These are phyloP conservation scores for Warburgia ugandensis DNA, from an alignment of 164 flowering plant species.

Conservation along the genomic window DNA sequence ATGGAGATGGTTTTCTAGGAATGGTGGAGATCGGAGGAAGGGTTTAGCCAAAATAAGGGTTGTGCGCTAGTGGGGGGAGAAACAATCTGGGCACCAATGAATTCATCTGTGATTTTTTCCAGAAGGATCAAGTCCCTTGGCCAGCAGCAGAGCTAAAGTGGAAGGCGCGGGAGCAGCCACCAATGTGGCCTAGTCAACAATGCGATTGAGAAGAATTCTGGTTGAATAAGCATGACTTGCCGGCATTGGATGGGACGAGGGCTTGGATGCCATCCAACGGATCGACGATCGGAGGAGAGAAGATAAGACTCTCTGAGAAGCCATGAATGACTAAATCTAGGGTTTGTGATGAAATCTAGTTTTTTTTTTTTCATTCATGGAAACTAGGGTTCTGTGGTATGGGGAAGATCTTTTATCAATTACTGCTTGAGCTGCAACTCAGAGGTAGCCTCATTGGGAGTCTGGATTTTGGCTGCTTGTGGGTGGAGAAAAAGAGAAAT, in stretches of 20 bases:
- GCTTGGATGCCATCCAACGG: constrained; percentile 12
- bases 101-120: constrained; percentile 86
- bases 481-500: too few species aligned
- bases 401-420: too few species aligned
- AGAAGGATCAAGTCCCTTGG: constrained; percentile 13
- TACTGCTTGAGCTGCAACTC: too few species aligned
- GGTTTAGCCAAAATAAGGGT: too few species aligned
- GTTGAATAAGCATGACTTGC: constrained; percentile 33
- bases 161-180: constrained; percentile 40
- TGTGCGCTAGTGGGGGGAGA: too few species aligned
- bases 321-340: constrained; percentile 11
- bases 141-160: constrained; percentile 19
- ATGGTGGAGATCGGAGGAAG: too few species aligned
- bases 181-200: constrained; percentile 46
- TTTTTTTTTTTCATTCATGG: too few species aligned
- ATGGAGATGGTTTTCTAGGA: too few species aligned
- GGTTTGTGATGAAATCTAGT: neutral
- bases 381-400: neutral
- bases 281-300: constrained; percentile 18
- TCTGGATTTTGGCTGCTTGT: too few species aligned
- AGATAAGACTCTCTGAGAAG: constrained; percentile 15
- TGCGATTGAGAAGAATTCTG: constrained; percentile 47
- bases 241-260: constrained; percentile 5
- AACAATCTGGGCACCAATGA: constrained; percentile 77
- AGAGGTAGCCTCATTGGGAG: too few species aligned